Percentiles rank a stretch among this genome's conserved stretches.
These are phyloP conservation scores for Thalassiosira livingstoniorum DNA, from an alignment of 352 stramenopile genomes.

Conservation along the genomic window DNA sequence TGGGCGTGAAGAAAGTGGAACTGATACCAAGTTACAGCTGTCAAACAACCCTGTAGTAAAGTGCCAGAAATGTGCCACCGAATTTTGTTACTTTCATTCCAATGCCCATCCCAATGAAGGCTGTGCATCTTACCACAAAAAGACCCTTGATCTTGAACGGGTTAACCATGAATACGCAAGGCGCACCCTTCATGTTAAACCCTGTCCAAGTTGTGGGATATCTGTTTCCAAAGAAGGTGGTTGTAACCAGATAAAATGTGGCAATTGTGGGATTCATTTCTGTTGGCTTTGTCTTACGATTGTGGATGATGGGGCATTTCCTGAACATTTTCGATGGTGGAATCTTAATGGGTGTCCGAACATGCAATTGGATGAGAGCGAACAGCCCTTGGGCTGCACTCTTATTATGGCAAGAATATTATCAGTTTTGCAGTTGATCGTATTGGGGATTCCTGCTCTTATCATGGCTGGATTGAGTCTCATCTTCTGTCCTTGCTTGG, in stretches of 20 bases:
- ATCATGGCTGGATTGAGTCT: constrained; percentile 44
- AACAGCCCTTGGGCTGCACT: constrained; percentile 43
- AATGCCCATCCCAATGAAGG: constrained; percentile 86
- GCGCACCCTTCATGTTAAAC: constrained; percentile 88
- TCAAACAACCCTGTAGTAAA: constrained; percentile 49
- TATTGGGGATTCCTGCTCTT: constrained; percentile 53
- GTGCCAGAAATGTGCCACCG: constrained; percentile 63
- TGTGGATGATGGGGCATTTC: constrained; percentile 89
- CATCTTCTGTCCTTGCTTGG: constrained; percentile 54
- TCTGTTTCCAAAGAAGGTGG: constrained; percentile 91
- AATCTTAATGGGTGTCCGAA: constrained; percentile 65
- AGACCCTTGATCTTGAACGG: constrained; percentile 83
- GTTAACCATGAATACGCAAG: constrained; percentile 88
- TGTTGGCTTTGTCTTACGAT: constrained; percentile 90
- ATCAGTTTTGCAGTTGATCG: constrained; percentile 56
- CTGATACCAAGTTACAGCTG: not conserved
- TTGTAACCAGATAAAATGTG: constrained; percentile 92
- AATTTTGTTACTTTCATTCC: constrained; percentile 90
- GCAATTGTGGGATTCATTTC: constrained; percentile 88
- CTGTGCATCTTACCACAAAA: constrained; percentile 87
- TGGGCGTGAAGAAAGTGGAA: not conserved
- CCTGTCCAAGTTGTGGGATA: constrained; percentile 89
- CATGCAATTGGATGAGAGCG: constrained; percentile 62
- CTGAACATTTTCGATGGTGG: constrained; percentile 88
- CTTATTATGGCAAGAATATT: constrained; percentile 36